Conservation (phyloP, 2,329 filamentous ascomycete genomes). For the Aspergillus texensis region DNA sequence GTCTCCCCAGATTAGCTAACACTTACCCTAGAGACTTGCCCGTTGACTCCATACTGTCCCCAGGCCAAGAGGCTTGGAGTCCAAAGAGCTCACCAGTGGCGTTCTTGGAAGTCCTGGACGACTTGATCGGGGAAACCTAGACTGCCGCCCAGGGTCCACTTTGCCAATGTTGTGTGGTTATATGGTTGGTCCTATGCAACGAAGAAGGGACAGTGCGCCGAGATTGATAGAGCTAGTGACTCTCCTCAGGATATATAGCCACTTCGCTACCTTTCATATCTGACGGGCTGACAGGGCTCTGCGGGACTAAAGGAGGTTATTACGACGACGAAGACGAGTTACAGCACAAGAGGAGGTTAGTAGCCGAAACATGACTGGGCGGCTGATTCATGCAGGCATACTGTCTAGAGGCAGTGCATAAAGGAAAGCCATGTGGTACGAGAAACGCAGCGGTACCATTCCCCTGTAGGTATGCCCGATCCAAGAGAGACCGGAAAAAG, state of each 20-base stretch:
- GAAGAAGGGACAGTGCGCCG: conserved; percentile 1
- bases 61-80: conserved; percentile 15
- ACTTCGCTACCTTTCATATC: too few species aligned
- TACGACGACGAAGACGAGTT: neutral
- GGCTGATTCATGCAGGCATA: neutral
- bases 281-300: neutral
- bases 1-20: conserved; percentile 3
- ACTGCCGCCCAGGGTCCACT: neutral
- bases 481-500: neutral
- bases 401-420: neutral
- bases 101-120: conserved; percentile 4
- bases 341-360: neutral
- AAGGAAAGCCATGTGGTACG: neutral
- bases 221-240: neutral
- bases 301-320: neutral
- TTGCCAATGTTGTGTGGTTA: neutral
- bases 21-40: neutral
- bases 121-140: neutral
- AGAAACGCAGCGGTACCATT: neutral
- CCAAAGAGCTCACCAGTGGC: conserved; percentile 9
- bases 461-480: neutral
- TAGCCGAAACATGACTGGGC: neutral
- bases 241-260: neutral
- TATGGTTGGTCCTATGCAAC: neutral
- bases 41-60: neutral